Evolutionary conservation across 108 stramenopile genomes (phyloP).

Genomic region (Fragilariopsis cylindrus): DNA sequence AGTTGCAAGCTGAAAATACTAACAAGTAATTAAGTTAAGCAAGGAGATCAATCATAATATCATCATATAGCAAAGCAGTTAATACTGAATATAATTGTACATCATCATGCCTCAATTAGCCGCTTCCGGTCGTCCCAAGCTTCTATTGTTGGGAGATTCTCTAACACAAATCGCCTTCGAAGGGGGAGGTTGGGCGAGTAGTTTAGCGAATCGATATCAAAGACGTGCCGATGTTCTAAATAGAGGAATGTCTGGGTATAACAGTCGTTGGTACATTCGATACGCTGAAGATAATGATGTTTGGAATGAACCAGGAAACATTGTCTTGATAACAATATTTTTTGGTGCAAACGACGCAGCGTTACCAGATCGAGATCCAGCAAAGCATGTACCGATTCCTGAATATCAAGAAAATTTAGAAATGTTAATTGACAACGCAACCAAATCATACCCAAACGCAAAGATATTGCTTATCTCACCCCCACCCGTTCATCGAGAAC

Average conservation of each 20-base stretch:
- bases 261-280: conserved; percentile 59
- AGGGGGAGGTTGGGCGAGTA: conserved; percentile 79
- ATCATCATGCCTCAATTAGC: not conserved
- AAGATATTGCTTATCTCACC: conserved; percentile 69
- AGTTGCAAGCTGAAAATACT: too few species aligned
- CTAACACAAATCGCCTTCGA: conserved; percentile 65
- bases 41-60: too few species aligned
- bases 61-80: too few species aligned
- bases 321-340: conserved; percentile 50
- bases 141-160: conserved; percentile 81
- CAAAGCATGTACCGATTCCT: conserved; percentile 68
- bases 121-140: conserved; percentile 39
- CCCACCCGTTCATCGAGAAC: conserved; percentile 69
- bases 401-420: conserved; percentile 68
- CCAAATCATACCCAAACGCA: conserved; percentile 28
- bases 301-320: conserved; percentile 35
- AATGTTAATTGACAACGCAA: conserved; percentile 45
- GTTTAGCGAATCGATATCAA: conserved; percentile 70
- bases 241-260: conserved; percentile 85
- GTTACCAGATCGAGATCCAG: conserved; percentile 42
- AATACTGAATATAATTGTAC: too few species aligned
- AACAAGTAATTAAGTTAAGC: too few species aligned
- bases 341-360: conserved; percentile 88
- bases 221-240: conserved; percentile 79
- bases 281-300: conserved; percentile 31